Evolutionary conservation across 2,329 filamentous ascomycete species (phyloP).

Genomic region (Curvularia spicifera): DNA sequence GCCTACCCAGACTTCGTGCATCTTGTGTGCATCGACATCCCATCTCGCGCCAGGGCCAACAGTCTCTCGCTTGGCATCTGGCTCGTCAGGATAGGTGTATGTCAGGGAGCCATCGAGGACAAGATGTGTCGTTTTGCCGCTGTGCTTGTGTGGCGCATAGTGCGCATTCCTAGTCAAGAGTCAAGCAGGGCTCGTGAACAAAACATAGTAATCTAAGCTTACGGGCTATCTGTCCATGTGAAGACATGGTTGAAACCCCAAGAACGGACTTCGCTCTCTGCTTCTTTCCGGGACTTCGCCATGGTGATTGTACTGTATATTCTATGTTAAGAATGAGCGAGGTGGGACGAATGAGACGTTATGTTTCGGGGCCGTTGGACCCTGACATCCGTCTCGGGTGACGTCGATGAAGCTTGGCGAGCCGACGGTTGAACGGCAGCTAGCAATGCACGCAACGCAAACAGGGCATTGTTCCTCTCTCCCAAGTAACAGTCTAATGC

Average conservation of each 20-base stretch:
- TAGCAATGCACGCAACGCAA: constrained; percentile 4
- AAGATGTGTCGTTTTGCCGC: constrained; percentile 70
- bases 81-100: constrained; percentile 69
- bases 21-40: constrained; percentile 68
- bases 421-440: constrained; percentile 2
- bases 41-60: constrained; percentile 67
- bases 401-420: constrained; percentile 24
- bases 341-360: neutral
- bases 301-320: constrained; percentile 22
- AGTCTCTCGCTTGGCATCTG: constrained; percentile 61
- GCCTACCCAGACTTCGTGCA: constrained; percentile 75
- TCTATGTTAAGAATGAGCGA: neutral
- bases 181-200: neutral
- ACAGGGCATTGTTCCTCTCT: constrained; percentile 6
- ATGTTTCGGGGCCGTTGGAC: constrained; percentile 16
- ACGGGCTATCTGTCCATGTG: constrained; percentile 75
- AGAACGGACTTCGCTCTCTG: constrained; percentile 67
- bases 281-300: constrained; percentile 54
- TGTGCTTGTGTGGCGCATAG: constrained; percentile 72
- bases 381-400: constrained; percentile 25
- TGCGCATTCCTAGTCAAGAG: constrained; percentile 63
- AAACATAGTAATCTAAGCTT: constrained; percentile 45
- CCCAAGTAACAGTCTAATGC: neutral
- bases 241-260: constrained; percentile 75
- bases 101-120: constrained; percentile 70